phyloP scores from a whole-genome alignment of 768 basidiomycete species.

The Xerocomellus intermedius region DNA sequence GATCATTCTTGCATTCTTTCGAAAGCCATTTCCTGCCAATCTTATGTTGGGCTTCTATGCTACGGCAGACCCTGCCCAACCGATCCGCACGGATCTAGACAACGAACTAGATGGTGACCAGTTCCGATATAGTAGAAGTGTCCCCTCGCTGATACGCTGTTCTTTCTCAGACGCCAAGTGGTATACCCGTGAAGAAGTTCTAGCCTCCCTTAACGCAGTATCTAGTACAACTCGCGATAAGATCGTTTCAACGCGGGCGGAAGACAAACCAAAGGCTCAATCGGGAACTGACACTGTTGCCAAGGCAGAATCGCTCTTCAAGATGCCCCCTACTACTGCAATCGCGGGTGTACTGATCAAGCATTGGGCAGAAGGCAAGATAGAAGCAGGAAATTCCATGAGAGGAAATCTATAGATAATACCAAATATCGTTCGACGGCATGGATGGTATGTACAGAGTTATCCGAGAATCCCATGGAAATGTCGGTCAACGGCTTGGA shows the following conservation, averaged over 20 bases:
- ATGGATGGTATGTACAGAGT: background rate
- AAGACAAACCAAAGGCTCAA: slow-evolving; percentile 21
- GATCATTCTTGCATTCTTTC: background rate
- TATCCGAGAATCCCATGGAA: background rate
- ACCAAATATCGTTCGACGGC: background rate
- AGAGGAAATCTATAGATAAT: slow-evolving; percentile 39
- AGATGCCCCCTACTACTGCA: slow-evolving; percentile 72
- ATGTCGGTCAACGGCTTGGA: background rate
- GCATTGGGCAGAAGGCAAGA: slow-evolving; percentile 72
- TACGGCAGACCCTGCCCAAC: slow-evolving; percentile 66
- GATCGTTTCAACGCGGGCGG: slow-evolving; percentile 12
- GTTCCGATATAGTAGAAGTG: background rate
- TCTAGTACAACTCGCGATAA: slow-evolving; percentile 32
- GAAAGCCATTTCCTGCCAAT: slow-evolving; percentile 85
- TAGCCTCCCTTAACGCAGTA: slow-evolving; percentile 47
- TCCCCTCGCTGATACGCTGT: background rate
- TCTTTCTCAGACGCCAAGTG: slow-evolving; percentile 75
- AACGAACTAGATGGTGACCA: slow-evolving; percentile 85
- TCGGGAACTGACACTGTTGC: slow-evolving; percentile 15
- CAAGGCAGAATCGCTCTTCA: slow-evolving; percentile 54
- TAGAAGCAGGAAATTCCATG: slow-evolving; percentile 44
- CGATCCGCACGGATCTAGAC: slow-evolving; percentile 83
- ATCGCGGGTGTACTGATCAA: slow-evolving; percentile 84
- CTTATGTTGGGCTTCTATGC: slow-evolving; percentile 92
- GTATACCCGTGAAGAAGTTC: slow-evolving; percentile 77